Evolutionary conservation across 495 filamentous ascomycete species (phyloP), one percentile per base, ranked within the genome.

Genomic region (Diplogelasinospora grovesii): DNA sequence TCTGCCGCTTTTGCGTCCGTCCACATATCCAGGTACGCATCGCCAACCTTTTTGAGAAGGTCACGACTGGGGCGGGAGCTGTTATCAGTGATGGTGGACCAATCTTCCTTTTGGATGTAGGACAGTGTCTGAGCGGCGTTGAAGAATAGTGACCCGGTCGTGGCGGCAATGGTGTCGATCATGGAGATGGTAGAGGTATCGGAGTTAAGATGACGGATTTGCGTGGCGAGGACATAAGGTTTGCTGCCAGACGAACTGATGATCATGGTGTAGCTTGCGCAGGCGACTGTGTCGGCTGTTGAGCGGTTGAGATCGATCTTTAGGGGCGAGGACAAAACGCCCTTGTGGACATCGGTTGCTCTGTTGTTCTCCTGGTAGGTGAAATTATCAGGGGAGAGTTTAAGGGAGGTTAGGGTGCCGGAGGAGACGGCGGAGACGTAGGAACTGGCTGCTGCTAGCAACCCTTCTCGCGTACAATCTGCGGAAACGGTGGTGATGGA

Each of bases 1-100:
- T 66, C 64, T 0, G 61, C 62, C 1, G 68, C 69, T 21, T 54
- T 64, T 0, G 56, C 52, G 53, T 68, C 65, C 2, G 63, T 70
- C 66, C 66, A 71, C 65, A 73, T 68, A 30, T 73, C 69, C 1
- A 73, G 54, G 35, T 71, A 71, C 2, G 59, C 66, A 29, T 73
- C 69, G 7, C 61, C 68, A 0, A 62, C 61, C 18, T 62, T 52
- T 45, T 61, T 64, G 21, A 73, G 58, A 41, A 66, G 36, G 0
- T 68, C 64, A 11, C 69, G 55, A 13, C 37, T 50, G 1, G 53
- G 54, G 1, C 59, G 48, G 11, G 52, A 39, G 18, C 37, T 37
- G 2, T 40, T 54, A 0, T 54, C 45, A 1, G 32, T 24, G 11
- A 69, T 43, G 4, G 55, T 45, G 3, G 38, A 45, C 69, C 69